These are phyloP conservation scores for Cyclanthera cordifolia DNA, from an alignment of 306 rosid genomes.

Conservation along the genomic window DNA sequence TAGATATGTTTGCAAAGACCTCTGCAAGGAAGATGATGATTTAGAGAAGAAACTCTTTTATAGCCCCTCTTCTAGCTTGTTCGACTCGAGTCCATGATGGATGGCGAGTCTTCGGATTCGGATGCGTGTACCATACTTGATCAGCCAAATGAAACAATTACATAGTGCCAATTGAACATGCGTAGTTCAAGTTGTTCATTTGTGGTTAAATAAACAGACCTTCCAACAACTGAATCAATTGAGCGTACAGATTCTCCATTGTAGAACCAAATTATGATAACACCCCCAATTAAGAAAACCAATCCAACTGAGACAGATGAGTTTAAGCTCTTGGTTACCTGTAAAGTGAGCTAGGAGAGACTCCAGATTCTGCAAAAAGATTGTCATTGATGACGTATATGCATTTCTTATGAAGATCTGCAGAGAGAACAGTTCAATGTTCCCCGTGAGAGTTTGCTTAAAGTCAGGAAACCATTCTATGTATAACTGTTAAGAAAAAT, in stretches of 20 bases:
- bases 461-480: conserved; percentile 74
- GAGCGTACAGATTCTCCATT: conserved; percentile 20
- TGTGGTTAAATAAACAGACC: too few species aligned
- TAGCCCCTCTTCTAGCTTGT: conserved; percentile 80
- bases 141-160: conserved; percentile 36
- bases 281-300: conserved; percentile 46
- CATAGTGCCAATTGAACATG: conserved; percentile 34
- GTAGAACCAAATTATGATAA: conserved; percentile 17
- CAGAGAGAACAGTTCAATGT: conserved; percentile 34
- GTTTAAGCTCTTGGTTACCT: conserved; percentile 62
- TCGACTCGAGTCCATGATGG: conserved; percentile 42
- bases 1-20: too few species aligned
- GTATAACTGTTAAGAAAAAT: conserved; percentile 25
- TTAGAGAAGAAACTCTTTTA: conserved; percentile 77
- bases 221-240: too few species aligned
- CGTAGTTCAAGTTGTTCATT: too few species aligned
- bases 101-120: conserved; percentile 65
- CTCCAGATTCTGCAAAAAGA: not conserved
- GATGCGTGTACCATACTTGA: conserved; percentile 55
- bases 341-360: conserved; percentile 53
- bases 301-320: conserved; percentile 27
- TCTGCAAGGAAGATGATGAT: conserved; percentile 38
- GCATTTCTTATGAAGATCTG: too few species aligned
- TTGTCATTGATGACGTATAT: too few species aligned
- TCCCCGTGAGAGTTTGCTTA: conserved; percentile 74